Evolutionary conservation across 2,329 filamentous ascomycete species (phyloP).

Genomic region (Clonostachys solani): DNA sequence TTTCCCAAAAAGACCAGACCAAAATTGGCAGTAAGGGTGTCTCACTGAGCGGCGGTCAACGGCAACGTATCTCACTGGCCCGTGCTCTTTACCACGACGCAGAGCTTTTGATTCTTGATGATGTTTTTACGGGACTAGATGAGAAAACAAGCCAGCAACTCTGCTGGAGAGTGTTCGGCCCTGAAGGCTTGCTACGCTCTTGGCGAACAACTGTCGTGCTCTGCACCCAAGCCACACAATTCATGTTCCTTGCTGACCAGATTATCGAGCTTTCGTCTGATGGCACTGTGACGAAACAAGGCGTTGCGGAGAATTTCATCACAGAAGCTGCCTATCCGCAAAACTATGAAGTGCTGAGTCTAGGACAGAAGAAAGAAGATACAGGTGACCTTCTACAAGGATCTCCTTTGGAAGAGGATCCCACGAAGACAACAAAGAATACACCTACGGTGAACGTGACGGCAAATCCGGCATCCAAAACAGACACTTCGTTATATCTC

Average conservation of each 20-base stretch:
- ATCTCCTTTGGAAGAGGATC: neutral
- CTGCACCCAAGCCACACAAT: conserved; percentile 21
- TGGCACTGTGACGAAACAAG: conserved; percentile 15
- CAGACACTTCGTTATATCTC: neutral
- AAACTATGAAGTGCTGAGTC: neutral
- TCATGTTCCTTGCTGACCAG: conserved; percentile 32
- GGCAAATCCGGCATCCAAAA: no score
- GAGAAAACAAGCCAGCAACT: conserved; percentile 35
- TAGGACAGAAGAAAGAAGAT: neutral
- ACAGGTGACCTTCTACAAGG: neutral
- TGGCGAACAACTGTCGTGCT: conserved; percentile 34
- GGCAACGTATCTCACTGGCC: conserved; percentile 29
- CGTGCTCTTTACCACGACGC: conserved; percentile 36
- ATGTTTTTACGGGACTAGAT: conserved; percentile 38
- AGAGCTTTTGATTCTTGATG: conserved; percentile 35
- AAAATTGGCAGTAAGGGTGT: conserved; percentile 34
- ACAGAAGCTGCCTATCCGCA: no score
- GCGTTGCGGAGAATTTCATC: conserved; percentile 1
- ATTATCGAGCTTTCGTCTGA: conserved; percentile 38
- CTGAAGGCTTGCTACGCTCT: conserved; percentile 29
- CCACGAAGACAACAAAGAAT: no score
- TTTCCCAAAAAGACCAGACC: conserved; percentile 28
- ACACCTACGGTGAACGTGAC: no score
- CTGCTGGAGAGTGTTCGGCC: conserved; percentile 35
- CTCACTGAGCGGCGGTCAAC: conserved; percentile 35